These are phyloP conservation scores for Geranium brycei DNA, from an alignment of 345 rosid genomes.

Conservation along the genomic window DNA sequence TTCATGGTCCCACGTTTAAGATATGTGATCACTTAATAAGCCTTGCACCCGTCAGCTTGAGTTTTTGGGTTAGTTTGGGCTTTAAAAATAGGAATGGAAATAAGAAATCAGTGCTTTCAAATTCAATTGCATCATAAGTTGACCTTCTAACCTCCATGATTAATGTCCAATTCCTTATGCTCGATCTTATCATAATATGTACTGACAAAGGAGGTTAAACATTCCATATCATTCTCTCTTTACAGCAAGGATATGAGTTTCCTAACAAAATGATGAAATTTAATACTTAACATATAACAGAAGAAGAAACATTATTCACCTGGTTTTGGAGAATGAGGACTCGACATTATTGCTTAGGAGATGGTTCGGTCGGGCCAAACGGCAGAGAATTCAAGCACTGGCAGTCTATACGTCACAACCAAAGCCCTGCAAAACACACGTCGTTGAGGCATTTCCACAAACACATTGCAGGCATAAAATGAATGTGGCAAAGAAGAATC, in stretches of 20 bases:
- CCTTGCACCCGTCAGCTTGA: too few relatives aligned
- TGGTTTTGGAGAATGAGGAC: not conserved
- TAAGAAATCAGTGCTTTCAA: not conserved
- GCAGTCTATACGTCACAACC: constrained; percentile 11
- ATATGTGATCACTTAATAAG: too few relatives aligned
- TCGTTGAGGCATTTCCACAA: constrained; percentile 1
- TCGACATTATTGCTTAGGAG: constrained; percentile 6
- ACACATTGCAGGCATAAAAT: not conserved
- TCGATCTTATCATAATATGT: not conserved
- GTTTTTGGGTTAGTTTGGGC: too few relatives aligned
- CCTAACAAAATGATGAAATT: not conserved
- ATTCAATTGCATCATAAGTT: not conserved
- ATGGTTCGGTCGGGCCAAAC: constrained; percentile 17
- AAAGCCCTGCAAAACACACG: constrained; percentile 12
- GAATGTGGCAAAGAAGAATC: not conserved
- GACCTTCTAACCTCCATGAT: too few relatives aligned
- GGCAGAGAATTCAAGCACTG: constrained; percentile 29
- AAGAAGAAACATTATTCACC: not conserved
- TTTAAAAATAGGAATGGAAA: too few relatives aligned
- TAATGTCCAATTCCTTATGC: too few relatives aligned
- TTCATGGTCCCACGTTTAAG: too few relatives aligned
- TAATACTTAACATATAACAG: not conserved
- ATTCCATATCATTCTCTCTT: not conserved
- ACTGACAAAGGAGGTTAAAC: not conserved
- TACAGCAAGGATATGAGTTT: not conserved